Evolutionary conservation across 2,329 filamentous ascomycete genomes (phyloP).

Genomic region (Parascedosporium putredinis): DNA sequence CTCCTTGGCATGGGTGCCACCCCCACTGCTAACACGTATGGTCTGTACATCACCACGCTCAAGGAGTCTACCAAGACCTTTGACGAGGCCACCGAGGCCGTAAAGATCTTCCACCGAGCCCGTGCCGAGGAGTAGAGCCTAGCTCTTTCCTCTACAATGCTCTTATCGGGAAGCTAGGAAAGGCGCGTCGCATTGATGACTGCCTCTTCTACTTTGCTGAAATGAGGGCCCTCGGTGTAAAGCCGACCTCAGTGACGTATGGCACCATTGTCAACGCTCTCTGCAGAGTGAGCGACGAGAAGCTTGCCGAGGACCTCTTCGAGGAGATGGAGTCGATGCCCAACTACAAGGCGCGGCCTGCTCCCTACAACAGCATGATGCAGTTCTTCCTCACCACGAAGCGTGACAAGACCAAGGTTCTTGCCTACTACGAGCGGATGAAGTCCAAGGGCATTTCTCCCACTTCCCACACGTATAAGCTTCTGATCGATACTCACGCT

Average conservation of each 20-base stretch:
- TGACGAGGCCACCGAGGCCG: slow-evolving; percentile 90
- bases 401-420: slow-evolving; percentile 86
- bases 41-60: slow-evolving; percentile 96
- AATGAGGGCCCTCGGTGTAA: slow-evolving; percentile 87
- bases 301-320: slow-evolving; percentile 94
- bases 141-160: slow-evolving; percentile 98
- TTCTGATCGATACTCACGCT: slow-evolving; percentile 89
- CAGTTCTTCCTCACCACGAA: slow-evolving; percentile 98
- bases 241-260: slow-evolving; percentile 94
- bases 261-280: slow-evolving; percentile 97
- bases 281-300: slow-evolving; percentile 93
- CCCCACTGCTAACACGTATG: slow-evolving; percentile 94
- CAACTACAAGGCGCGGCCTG: slow-evolving; percentile 96
- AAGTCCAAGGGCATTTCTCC: slow-evolving; percentile 74
- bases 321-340: slow-evolving; percentile 98
- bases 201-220: slow-evolving; percentile 97
- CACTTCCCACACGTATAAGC: slow-evolving; percentile 94
- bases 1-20: slow-evolving; percentile 81
- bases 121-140: slow-evolving; percentile 90
- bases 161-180: slow-evolving; percentile 94
- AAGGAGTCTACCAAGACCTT: slow-evolving; percentile 97
- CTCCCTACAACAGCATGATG: slow-evolving; percentile 99
- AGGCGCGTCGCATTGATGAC: slow-evolving; percentile 94
- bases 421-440: slow-evolving; percentile 95
- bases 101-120: slow-evolving; percentile 93